These are phyloP conservation scores for Amphirosellinia nigrospora DNA, from an alignment of 495 filamentous ascomycete genomes.

Conservation along the genomic window DNA sequence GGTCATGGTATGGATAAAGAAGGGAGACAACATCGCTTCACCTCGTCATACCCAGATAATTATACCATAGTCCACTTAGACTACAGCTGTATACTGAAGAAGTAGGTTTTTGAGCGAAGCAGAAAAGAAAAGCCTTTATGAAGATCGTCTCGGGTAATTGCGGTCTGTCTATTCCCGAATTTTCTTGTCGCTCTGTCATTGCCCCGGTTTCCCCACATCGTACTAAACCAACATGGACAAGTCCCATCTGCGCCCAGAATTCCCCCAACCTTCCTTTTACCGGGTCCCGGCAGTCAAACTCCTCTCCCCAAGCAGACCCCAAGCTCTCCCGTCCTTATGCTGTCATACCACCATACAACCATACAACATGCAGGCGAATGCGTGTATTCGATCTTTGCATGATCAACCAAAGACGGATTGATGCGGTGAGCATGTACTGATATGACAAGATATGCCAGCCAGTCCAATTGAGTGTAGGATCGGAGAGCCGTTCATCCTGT, in stretches of 20 bases:
- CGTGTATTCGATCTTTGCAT: not conserved
- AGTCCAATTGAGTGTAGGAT: not conserved
- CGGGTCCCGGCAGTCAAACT: not conserved
- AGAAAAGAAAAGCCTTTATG: not conserved
- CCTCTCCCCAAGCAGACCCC: too few relatives aligned
- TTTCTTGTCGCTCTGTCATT: not conserved
- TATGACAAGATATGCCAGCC: not conserved
- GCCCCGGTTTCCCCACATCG: slow-evolving; percentile 11
- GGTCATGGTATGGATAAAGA: not conserved
- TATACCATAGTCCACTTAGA: not conserved
- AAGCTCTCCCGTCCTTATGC: not conserved
- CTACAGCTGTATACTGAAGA: too few relatives aligned
- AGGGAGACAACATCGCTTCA: not conserved
- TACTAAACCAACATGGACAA: not conserved
- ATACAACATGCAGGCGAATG: not conserved
- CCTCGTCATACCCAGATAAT: not conserved
- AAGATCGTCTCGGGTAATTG: slow-evolving; percentile 1
- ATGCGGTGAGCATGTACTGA: not conserved
- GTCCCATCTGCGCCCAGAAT: slow-evolving; percentile 9
- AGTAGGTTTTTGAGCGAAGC: not conserved
- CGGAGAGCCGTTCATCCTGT: not conserved
- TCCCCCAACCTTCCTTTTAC: not conserved
- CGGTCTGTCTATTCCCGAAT: slow-evolving; percentile 16
- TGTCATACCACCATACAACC: not conserved
- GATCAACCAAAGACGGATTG: not conserved